phyloP scores from a whole-genome alignment of 1,139 yeast genomes.

The Yamadazyma triangularis region DNA sequence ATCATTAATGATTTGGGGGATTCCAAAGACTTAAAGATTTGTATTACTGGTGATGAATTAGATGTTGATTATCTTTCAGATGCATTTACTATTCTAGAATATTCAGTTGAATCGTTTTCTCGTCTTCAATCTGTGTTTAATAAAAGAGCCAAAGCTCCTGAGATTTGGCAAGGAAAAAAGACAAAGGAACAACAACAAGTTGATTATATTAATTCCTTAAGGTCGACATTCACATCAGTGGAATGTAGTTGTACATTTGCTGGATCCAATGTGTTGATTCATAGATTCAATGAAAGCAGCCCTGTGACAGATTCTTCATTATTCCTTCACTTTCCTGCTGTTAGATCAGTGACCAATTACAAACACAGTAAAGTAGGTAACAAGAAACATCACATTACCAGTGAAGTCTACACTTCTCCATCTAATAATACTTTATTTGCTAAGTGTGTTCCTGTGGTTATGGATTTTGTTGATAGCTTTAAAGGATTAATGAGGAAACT shows the following conservation, averaged over 20 bases:
- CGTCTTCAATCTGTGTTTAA: conserved; percentile 36
- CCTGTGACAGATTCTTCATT: conserved; percentile 50
- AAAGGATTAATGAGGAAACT: conserved; percentile 31
- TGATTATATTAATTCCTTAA: conserved; percentile 19
- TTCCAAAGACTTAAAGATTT: conserved; percentile 33
- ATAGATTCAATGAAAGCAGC: conserved; percentile 40
- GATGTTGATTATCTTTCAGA: conserved; percentile 60
- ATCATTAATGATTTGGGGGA: conserved; percentile 28
- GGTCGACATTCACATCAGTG: conserved; percentile 38
- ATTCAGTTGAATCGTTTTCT: conserved; percentile 40
- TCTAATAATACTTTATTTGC: conserved; percentile 71
- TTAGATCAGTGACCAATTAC: conserved; percentile 46
- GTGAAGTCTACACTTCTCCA: conserved; percentile 60
- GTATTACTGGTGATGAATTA: conserved; percentile 60
- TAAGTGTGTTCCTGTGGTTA: conserved; percentile 72
- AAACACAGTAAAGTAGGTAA: conserved; percentile 19
- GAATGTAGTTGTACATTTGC: conserved; percentile 56
- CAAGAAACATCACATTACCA: conserved; percentile 42
- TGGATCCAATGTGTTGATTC: conserved; percentile 63
- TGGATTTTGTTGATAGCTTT: conserved; percentile 50
- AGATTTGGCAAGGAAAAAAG: conserved; percentile 11
- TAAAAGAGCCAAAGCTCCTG: conserved; percentile 15
- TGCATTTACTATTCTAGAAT: conserved; percentile 45
- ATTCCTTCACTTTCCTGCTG: conserved; percentile 72
- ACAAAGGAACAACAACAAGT: conserved; percentile 13